Base-by-base conservation (phyloP, 768 basidiomycete species). In the Suillus cothurnatus region DNA sequence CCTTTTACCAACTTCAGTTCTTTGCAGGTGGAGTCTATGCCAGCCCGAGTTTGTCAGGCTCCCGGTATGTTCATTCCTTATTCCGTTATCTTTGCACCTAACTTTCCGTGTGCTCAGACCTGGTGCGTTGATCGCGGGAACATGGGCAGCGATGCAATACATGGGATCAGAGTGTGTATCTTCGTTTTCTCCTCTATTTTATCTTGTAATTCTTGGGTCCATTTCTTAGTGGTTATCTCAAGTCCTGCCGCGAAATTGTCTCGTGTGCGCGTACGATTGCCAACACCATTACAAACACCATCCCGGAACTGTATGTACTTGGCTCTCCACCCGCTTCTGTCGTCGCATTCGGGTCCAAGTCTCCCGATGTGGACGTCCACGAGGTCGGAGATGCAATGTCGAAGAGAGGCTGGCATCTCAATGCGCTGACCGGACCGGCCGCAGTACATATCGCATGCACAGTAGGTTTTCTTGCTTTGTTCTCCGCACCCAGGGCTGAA, bases 121-220 rank as follows among this genome's bases (percentile, higher is more conserved):
- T 0, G 97, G 97, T 7, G 89, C 95, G 0, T 80, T 98, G 66
- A 90, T 99, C 66, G 97, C 97, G 31, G 97, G 93, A 55, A 89
- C 95, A 34, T 99, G 95, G 95, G 97, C 97, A 8, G 94, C 95
- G 2, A 90, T 99, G 88, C 92, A 97, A 67, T 88, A 93, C 74
- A 90, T 98, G 81, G 97, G 97, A 34, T 83, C 89, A 66, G 84
- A 90, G 93, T 95, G 72, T 61, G 90, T 82, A 2, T 17, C 28
- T 23, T 45, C 62, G 14, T 47, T 23, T 53, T 38, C 2, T 1
- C 47, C 8, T 12, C 32, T 5, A 31, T 61, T 61, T 52, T 32
- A 63, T 38, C 66, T 66, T 49, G 43, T 28, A 52, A 52, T 61
- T 32, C 26, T 47, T 49, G 14, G 23, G 31, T 26, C 28, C 8